Conservation (phyloP, 129 eudicot genomes). For the Tanacetum coccineum region DNA sequence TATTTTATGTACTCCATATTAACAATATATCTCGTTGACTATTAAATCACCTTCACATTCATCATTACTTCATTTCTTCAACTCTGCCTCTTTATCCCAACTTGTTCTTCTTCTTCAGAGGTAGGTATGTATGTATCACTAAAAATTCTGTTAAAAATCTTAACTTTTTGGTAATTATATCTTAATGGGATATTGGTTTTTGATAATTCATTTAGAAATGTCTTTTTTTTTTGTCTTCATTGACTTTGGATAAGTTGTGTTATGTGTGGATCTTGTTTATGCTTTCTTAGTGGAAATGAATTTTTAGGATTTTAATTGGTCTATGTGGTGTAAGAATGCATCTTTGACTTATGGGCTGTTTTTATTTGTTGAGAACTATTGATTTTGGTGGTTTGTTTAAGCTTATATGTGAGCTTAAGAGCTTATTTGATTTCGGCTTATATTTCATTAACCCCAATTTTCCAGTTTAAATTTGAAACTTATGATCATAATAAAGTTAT, state of each 20-base stretch:
- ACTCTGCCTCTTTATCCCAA: not conserved
- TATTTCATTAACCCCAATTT: too few relatives aligned
- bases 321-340: too few relatives aligned
- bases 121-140: not conserved
- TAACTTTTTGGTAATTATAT: not conserved
- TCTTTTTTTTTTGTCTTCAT: not conserved
- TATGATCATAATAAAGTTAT: too few relatives aligned
- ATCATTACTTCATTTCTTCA: not conserved
- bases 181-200: not conserved
- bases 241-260: slow-evolving; percentile 8
- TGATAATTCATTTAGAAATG: slow-evolving; percentile 1
- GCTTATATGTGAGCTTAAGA: too few relatives aligned
- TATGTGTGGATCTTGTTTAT: slow-evolving; percentile 4
- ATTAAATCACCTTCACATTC: not conserved
- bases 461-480: too few relatives aligned
- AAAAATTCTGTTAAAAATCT: not conserved
- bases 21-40: slow-evolving; percentile 17
- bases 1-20: not conserved
- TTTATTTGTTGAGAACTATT: not conserved
- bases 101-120: slow-evolving; percentile 1
- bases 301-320: slow-evolving; percentile 4
- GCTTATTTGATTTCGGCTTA: too few relatives aligned
- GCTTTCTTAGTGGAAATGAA: not conserved
- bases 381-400: too few relatives aligned
- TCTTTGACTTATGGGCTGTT: slow-evolving; percentile 7